Percentiles rank a stretch among this genome's conserved stretches.
Conservation (phyloP, 768 basidiomycete species). For the Pleurotus giganteus region DNA sequence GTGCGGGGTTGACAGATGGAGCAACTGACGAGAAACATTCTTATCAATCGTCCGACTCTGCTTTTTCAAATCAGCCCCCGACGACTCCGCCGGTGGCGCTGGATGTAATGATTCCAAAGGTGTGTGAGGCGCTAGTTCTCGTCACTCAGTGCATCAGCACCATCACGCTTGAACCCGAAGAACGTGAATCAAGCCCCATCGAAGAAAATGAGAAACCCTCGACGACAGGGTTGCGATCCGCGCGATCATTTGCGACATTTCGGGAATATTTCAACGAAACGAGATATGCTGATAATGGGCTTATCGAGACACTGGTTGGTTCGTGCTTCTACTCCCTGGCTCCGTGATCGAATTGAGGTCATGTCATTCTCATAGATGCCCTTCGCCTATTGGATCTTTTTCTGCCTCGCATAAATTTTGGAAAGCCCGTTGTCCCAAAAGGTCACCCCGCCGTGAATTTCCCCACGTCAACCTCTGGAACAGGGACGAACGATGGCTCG, state of each 20-base stretch:
- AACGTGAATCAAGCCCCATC: constrained; percentile 20
- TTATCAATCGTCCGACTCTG: not conserved
- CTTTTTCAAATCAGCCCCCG: not conserved
- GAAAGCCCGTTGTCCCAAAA: constrained; percentile 46
- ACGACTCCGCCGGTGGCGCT: constrained; percentile 38
- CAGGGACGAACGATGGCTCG: constrained; percentile 37
- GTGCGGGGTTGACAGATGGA: constrained; percentile 1
- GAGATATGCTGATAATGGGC: constrained; percentile 29
- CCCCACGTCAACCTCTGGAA: constrained; percentile 23
- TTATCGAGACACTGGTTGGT: constrained; percentile 62
- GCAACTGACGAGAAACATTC: not conserved
- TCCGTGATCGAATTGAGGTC: constrained; percentile 13
- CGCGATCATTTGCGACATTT: constrained; percentile 7
- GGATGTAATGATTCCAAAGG: constrained; percentile 73
- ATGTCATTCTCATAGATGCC: constrained; percentile 46
- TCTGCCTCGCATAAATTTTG: constrained; percentile 82
- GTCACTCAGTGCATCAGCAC: constrained; percentile 74
- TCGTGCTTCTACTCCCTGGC: constrained; percentile 19
- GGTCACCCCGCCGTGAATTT: not conserved
- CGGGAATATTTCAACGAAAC: constrained; percentile 43
- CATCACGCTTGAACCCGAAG: constrained; percentile 54
- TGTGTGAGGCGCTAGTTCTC: constrained; percentile 78
- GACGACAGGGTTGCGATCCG: constrained; percentile 1
- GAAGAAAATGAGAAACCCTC: constrained; percentile 17
- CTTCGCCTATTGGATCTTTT: constrained; percentile 77